These are phyloP conservation scores for Camelina sativa DNA, from an alignment of 345 rosid species.

Conservation along the genomic window DNA sequence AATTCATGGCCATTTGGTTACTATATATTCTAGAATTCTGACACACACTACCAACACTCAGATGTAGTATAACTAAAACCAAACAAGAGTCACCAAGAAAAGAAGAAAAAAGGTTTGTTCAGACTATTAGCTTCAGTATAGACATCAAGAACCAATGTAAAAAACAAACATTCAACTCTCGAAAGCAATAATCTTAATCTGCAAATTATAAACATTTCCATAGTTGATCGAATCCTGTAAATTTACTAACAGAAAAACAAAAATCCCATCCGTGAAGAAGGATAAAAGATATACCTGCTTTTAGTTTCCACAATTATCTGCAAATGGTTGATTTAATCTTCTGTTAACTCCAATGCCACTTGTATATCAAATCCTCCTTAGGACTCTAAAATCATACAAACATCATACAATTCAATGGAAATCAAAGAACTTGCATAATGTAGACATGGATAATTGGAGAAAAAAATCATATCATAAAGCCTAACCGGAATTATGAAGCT, in stretches of 20 bases:
- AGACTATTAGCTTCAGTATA: neutral
- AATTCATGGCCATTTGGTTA: conserved; percentile 8
- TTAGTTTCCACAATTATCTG: too few species aligned
- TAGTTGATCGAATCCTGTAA: neutral
- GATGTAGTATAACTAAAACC: conserved; percentile 3
- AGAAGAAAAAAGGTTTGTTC: too few species aligned
- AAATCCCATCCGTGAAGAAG: conserved; percentile 15
- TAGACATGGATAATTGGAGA: too few species aligned
- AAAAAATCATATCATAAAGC: too few species aligned
- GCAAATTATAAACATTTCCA: neutral
- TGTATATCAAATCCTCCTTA: too few species aligned
- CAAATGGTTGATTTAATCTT: too few species aligned
- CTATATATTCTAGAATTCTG: conserved; percentile 4
- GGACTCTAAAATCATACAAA: neutral
- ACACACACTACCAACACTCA: conserved; percentile 4
- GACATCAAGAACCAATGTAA: neutral
- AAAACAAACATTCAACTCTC: neutral
- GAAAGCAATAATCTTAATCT: conserved; percentile 7
- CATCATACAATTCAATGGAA: neutral
- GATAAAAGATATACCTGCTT: too few species aligned
- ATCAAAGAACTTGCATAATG: neutral
- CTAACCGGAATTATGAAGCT: too few species aligned
- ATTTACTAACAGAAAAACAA: conserved; percentile 2
- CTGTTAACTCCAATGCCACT: too few species aligned
- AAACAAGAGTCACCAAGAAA: neutral